These are phyloP conservation scores for Collybia mongolica DNA, from an alignment of 768 basidiomycete species.

Conservation along the genomic window DNA sequence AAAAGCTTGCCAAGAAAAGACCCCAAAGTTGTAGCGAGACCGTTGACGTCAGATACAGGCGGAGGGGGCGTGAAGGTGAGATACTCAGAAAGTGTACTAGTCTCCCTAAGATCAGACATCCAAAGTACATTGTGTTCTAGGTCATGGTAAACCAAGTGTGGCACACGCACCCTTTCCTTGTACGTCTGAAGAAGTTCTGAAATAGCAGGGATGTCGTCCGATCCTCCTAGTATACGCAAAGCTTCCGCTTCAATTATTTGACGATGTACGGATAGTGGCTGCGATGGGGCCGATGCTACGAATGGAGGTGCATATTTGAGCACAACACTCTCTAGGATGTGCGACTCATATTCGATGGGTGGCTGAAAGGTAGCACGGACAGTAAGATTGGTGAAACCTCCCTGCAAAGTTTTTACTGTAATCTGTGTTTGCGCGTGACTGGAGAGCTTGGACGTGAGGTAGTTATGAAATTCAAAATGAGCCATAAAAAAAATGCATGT, in stretches of 20 bases:
- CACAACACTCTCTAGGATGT: slow-evolving; percentile 6
- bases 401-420: slow-evolving; percentile 7
- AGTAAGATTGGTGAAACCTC: slow-evolving; percentile 22
- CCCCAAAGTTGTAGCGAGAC: slow-evolving; percentile 13
- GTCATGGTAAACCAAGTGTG: slow-evolving; percentile 18
- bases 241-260: slow-evolving; percentile 21
- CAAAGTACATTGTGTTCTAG: slow-evolving; percentile 18
- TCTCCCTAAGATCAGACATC: slow-evolving; percentile 20
- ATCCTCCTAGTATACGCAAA: slow-evolving; percentile 12
- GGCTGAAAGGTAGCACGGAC: slow-evolving; percentile 16
- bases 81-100: slow-evolving; percentile 14
- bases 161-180: slow-evolving; percentile 12
- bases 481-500: too few relatives aligned
- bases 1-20: slow-evolving; percentile 14
- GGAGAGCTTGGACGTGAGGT: neutral
- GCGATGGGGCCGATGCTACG: slow-evolving; percentile 15
- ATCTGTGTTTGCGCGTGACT: neutral
- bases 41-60: neutral
- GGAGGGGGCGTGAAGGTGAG: neutral
- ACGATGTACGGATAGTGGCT: slow-evolving; percentile 16
- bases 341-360: slow-evolving; percentile 6
- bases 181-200: neutral
- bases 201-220: slow-evolving; percentile 2
- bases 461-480: neutral
- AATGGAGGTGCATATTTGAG: slow-evolving; percentile 24